Conservation (phyloP, 768 basidiomycete genomes). For the Terana coerulea region DNA sequence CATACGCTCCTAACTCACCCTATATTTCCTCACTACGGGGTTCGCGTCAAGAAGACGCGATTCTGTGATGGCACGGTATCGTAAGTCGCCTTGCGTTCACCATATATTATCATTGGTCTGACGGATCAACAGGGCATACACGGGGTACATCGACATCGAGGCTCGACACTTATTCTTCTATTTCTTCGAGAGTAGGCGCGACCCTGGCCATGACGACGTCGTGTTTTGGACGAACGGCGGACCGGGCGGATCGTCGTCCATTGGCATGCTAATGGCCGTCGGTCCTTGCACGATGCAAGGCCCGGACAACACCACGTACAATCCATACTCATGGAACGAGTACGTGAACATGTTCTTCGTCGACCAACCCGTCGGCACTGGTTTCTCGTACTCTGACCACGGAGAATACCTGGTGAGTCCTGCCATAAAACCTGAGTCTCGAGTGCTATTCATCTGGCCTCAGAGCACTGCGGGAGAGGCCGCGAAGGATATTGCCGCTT, state of each 20-base stretch:
- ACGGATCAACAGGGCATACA: constrained; percentile 44
- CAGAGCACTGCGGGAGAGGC: constrained; percentile 63
- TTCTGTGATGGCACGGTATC: constrained; percentile 41
- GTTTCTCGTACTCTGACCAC: constrained; percentile 43
- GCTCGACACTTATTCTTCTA: constrained; percentile 45
- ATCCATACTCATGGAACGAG: constrained; percentile 60
- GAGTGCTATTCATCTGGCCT: neutral
- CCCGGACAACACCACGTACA: constrained; percentile 43
- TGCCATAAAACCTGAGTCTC: neutral
- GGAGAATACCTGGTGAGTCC: constrained; percentile 47
- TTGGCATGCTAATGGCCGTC: constrained; percentile 44
- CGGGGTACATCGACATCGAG: constrained; percentile 69
- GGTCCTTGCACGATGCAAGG: constrained; percentile 65
- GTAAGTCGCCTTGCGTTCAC: constrained; percentile 1
- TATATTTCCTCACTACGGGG: constrained; percentile 39
- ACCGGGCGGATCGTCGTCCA: constrained; percentile 23
- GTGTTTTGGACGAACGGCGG: constrained; percentile 35
- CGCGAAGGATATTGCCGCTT: constrained; percentile 62
- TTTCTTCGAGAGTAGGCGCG: constrained; percentile 44
- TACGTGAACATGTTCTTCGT: constrained; percentile 52
- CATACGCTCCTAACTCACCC: constrained; percentile 42
- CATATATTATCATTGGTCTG: constrained; percentile 1
- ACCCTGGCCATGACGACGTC: constrained; percentile 29
- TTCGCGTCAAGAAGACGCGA: constrained; percentile 37
- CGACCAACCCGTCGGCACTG: constrained; percentile 33